Percentiles rank a stretch among this genome's conserved stretches.
These are phyloP conservation scores for Pseudocercospora macadamiae DNA, from an alignment of 2,329 filamentous ascomycete genomes.

Conservation along the genomic window DNA sequence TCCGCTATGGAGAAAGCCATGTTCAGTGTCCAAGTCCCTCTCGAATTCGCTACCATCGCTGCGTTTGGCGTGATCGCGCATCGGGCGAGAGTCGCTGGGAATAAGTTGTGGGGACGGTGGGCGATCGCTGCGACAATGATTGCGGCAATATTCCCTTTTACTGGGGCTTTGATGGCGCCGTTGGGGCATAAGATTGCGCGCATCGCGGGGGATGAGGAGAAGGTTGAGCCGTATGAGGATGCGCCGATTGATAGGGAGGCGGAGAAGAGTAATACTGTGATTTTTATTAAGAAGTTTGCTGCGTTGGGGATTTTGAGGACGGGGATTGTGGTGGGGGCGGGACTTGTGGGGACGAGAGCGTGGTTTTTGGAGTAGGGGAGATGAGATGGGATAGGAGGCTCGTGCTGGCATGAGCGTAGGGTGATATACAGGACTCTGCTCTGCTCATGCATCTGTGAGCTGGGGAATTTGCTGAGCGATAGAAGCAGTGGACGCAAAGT, in stretches of 20 bases:
- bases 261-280: constrained; percentile 35
- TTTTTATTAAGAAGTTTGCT: constrained; percentile 32
- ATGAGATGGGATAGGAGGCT: neutral
- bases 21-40: constrained; percentile 27
- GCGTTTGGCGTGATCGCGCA: constrained; percentile 30
- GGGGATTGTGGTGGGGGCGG: constrained; percentile 23
- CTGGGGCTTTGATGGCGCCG: constrained; percentile 29
- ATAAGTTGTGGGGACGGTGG: constrained; percentile 26
- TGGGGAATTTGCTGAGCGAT: no score
- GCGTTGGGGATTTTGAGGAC: constrained; percentile 25
- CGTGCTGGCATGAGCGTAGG: neutral
- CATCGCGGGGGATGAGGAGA: constrained; percentile 33
- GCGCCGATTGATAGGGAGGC: constrained; percentile 32
- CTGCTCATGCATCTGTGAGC: no score
- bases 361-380: neutral
- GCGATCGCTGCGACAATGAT: constrained; percentile 28
- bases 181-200: constrained; percentile 32
- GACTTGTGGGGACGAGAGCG: neutral
- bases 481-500: no score
- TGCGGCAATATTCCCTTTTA: constrained; percentile 30
- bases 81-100: constrained; percentile 10
- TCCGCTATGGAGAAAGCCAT: constrained; percentile 26
- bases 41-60: constrained; percentile 29
- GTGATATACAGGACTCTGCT: no score
- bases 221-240: constrained; percentile 37